Conservation (phyloP, 2,329 filamentous ascomycete species). For the Diaporthe citri region DNA sequence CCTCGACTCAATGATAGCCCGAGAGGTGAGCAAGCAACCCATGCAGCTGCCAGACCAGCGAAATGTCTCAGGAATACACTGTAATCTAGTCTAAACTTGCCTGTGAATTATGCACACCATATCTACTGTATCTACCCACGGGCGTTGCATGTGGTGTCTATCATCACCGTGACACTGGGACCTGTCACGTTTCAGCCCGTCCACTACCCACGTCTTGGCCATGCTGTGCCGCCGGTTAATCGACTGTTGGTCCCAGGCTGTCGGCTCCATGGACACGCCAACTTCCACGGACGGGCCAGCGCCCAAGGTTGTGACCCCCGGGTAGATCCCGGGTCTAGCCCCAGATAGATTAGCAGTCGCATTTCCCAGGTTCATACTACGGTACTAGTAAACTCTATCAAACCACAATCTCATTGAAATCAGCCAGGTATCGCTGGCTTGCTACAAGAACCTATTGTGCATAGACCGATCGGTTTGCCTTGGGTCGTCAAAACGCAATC, state of each 20-base stretch:
- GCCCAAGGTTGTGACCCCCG: neutral
- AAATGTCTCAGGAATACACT: neutral
- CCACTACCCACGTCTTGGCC: slow-evolving; percentile 4
- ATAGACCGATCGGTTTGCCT: neutral
- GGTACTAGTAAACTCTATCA: neutral
- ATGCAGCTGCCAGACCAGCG: neutral
- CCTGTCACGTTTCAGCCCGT: slow-evolving; percentile 19
- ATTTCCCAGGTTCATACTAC: neutral
- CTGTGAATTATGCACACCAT: neutral
- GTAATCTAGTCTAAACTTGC: neutral
- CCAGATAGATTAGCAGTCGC: neutral
- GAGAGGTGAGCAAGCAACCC: neutral
- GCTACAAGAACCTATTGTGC: neutral
- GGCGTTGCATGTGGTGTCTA: neutral
- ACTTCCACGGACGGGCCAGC: neutral
- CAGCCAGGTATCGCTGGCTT: neutral
- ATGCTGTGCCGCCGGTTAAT: slow-evolving; percentile 5
- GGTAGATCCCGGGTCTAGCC: neutral
- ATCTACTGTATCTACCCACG: neutral
- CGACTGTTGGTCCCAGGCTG: slow-evolving; percentile 10
- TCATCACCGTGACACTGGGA: neutral
- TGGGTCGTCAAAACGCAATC: neutral
- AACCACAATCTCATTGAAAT: neutral
- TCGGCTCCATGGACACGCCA: neutral
- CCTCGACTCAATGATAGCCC: slow-evolving; percentile 9